Conservation (phyloP, 2,329 filamentous ascomycete genomes). For the Aspergillus floridensis region DNA sequence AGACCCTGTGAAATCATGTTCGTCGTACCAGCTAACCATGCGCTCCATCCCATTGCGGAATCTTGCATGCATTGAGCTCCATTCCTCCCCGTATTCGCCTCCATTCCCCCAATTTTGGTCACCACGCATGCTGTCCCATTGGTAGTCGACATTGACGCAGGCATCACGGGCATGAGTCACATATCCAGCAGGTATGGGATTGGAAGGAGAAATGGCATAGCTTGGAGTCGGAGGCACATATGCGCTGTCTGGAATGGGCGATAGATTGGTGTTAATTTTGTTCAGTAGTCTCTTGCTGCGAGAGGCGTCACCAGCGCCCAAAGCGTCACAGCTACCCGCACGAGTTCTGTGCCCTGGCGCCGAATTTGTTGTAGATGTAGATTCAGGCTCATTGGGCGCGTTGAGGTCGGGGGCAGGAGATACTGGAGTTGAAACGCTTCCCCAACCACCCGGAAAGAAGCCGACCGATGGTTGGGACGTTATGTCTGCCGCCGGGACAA, state of each 20-base stretch:
- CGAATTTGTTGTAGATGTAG: neutral
- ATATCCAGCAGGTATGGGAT: conserved; percentile 82
- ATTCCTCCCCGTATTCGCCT: conserved; percentile 86
- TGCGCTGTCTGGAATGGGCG: conserved; percentile 35
- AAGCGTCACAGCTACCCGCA: conserved; percentile 46
- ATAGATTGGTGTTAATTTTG: conserved; percentile 33
- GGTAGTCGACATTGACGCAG: conserved; percentile 83
- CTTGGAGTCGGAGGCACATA: conserved; percentile 77
- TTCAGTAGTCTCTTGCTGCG: conserved; percentile 24
- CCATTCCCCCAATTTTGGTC: conserved; percentile 83
- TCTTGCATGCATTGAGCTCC: conserved; percentile 90
- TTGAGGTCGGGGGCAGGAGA: conserved; percentile 26
- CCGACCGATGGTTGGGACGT: conserved; percentile 40
- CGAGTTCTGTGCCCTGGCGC: conserved; percentile 42
- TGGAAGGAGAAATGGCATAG: conserved; percentile 76
- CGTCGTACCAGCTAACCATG: conserved; percentile 78
- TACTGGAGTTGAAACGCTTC: conserved; percentile 29
- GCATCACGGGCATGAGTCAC: conserved; percentile 86
- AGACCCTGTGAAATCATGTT: conserved; percentile 38
- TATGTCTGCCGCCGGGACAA: conserved; percentile 45
- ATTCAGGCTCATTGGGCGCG: conserved; percentile 18
- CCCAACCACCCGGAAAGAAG: conserved; percentile 58
- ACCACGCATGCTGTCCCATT: conserved; percentile 87
- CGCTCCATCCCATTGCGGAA: conserved; percentile 77
- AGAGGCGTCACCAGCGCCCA: conserved; percentile 23